Percentiles rank a stretch among this genome's conserved stretches.
Evolutionary conservation across 768 basidiomycete genomes (phyloP).

Genomic region (Hemileccinum impolitum): DNA sequence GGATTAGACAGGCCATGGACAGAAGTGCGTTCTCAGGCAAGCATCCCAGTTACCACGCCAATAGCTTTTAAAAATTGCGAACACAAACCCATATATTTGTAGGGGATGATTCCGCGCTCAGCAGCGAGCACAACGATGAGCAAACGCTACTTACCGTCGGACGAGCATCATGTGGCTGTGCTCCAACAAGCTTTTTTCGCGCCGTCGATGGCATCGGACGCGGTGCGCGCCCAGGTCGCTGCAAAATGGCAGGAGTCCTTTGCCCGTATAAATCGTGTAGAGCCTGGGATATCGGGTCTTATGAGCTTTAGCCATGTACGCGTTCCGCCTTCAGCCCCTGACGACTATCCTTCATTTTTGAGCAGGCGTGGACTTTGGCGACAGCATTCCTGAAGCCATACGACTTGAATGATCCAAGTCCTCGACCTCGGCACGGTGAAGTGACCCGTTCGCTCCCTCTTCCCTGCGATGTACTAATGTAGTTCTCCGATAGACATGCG

Average conservation of each 20-base stretch:
- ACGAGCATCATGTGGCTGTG: constrained; percentile 22
- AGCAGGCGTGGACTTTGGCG: constrained; percentile 61
- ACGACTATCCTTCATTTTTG: constrained; percentile 1
- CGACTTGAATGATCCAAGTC: constrained; percentile 42
- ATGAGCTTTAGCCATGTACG: constrained; percentile 60
- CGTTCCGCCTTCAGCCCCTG: background rate
- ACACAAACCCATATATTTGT: too few species aligned
- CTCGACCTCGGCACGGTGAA: constrained; percentile 30
- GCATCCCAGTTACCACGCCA: too few species aligned
- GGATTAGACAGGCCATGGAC: too few species aligned
- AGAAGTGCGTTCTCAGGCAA: too few species aligned
- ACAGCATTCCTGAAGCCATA: constrained; percentile 53
- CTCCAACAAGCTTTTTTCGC: background rate
- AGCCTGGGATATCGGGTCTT: constrained; percentile 62
- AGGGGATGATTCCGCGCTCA: too few species aligned
- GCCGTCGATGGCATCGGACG: constrained; percentile 51
- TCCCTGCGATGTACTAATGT: background rate
- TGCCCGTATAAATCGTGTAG: constrained; percentile 53
- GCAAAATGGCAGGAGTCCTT: constrained; percentile 73
- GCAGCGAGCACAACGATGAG: too few species aligned
- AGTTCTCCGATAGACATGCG: constrained; percentile 42
- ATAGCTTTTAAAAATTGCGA: too few species aligned
- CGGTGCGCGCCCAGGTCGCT: constrained; percentile 61
- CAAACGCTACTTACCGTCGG: too few species aligned
- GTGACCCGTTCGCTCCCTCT: constrained; percentile 4